Evolutionary conservation across 192 early-diverging fungal genomes (phyloP), one percentile per base, ranked within the genome.

Genomic region (Linnemannia elongata): DNA sequence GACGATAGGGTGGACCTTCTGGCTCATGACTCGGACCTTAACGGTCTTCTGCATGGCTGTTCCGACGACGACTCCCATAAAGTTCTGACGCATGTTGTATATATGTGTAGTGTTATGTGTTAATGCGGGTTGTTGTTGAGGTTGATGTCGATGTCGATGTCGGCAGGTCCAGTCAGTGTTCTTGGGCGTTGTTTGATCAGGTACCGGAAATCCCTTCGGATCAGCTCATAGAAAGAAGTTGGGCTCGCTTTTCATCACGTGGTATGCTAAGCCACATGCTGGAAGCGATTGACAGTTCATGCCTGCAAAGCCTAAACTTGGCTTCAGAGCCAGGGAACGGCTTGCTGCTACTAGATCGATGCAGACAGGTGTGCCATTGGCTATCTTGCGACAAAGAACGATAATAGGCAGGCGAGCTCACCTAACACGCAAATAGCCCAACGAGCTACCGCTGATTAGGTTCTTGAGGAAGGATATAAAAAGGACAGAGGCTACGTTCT

Each of bases 1-100:
- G 36, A 98, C 94, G 44, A 94, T 91, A 69, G 94, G 96, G 85
- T 98, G 97, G 69, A 97, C 88, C 44, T 92, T 91, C 63, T 94
- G 92, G 80, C 91, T 92, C 44, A 94, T 93, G 52, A 97, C 96
- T 75, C 94, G 92, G 63, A 99, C 97, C 88, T 97, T 97, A 89
- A 96, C 93, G 9, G 97, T 98, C 93, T 96, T 97, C 82, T 94
- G 92, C 94, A 96, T 96, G 70, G 94, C 94, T 33, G 96, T 97
- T 77, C 95, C 94, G 74, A 98, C 91, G 70, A 98, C 97, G 82
- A 96, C 93, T 68, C 97, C 97, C 74, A 96, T 88, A 82, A 96
- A 95, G 85, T 95, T 94, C 78, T 95, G 95, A 70, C 95, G 90
- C 94, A 95, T 94, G 82, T 45, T 91, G 57, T 33, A 66, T 66